phyloP scores from a whole-genome alignment of 208 protist genomes.

The Leishmania braziliensis region DNA sequence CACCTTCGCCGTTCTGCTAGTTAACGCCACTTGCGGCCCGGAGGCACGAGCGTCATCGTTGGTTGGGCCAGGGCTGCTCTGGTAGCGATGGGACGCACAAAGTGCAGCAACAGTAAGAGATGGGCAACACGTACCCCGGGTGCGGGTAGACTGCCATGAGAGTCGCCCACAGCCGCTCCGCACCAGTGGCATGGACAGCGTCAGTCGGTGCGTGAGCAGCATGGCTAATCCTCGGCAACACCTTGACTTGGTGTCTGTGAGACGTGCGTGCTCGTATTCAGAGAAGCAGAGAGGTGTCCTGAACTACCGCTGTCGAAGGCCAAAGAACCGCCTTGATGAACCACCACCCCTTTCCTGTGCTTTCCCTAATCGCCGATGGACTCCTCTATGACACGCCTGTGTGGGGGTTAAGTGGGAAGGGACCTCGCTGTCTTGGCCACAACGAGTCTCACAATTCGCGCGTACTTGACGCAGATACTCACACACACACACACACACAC shows the following conservation, averaged over 20 bases:
- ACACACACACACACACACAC: not conserved
- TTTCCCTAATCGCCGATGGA: not conserved
- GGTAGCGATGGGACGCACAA: constrained; percentile 15
- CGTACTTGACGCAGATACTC: not conserved
- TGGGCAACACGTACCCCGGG: not conserved
- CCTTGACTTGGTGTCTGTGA: not conserved
- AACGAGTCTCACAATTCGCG: not conserved
- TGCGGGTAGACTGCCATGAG: not conserved
- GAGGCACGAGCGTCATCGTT: not conserved
- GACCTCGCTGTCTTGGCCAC: not conserved
- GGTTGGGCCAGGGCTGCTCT: constrained; percentile 4
- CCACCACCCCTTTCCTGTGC: not conserved
- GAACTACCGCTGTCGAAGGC: not conserved
- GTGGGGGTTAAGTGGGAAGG: not conserved
- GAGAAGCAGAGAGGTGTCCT: not conserved
- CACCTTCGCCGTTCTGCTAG: constrained; percentile 20
- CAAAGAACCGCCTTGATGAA: not conserved
- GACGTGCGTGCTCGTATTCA: not conserved
- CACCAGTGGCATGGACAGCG: not conserved
- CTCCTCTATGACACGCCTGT: not conserved
- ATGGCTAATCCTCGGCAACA: not conserved
- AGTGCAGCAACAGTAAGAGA: not conserved
- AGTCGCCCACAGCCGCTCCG: not conserved
- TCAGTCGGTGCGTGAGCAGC: constrained; percentile 3
- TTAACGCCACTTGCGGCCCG: not conserved